Evolutionary conservation across 2,329 filamentous ascomycete genomes (phyloP).

Genomic region (Madurella fahalii): DNA sequence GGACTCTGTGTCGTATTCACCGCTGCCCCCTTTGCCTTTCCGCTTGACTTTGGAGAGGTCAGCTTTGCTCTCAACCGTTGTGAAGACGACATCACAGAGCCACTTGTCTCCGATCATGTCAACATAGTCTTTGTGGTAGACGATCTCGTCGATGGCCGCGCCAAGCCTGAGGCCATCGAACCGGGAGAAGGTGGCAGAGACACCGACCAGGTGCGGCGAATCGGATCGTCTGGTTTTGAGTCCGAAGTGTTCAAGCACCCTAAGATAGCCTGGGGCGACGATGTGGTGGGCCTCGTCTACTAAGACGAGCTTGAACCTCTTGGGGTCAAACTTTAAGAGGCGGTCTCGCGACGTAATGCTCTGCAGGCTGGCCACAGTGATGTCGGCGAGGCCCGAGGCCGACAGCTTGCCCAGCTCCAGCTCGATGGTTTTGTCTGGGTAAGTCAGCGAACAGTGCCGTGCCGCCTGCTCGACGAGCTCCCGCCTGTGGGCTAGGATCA

Average conservation of each 20-base stretch:
- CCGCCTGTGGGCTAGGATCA: conserved; percentile 87
- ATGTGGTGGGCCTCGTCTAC: conserved; percentile 98
- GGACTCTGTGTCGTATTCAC: conserved; percentile 77
- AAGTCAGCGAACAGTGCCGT: conserved; percentile 73
- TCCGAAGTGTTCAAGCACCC: conserved; percentile 72
- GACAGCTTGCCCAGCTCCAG: conserved; percentile 83
- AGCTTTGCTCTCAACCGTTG: conserved; percentile 78
- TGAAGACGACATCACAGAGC: conserved; percentile 90
- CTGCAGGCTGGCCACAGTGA: conserved; percentile 86
- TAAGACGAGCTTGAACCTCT: conserved; percentile 78
- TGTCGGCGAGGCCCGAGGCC: conserved; percentile 78
- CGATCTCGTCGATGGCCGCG: conserved; percentile 86
- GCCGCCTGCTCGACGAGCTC: conserved; percentile 95
- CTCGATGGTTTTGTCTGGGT: conserved; percentile 76
- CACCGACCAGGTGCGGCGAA: conserved; percentile 73
- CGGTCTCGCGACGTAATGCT: conserved; percentile 75
- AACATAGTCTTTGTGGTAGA: conserved; percentile 77
- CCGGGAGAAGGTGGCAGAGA: conserved; percentile 71
- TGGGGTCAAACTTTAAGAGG: conserved; percentile 76
- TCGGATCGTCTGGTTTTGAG: conserved; percentile 45
- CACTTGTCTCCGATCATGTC: conserved; percentile 80
- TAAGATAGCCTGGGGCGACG: conserved; percentile 75
- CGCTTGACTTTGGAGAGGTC: conserved; percentile 69
- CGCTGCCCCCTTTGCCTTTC: conserved; percentile 54
- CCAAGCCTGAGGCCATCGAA: conserved; percentile 82